Base-by-base conservation (phyloP, 106 monocot genomes). In the Dendrobium officinale region DNA sequence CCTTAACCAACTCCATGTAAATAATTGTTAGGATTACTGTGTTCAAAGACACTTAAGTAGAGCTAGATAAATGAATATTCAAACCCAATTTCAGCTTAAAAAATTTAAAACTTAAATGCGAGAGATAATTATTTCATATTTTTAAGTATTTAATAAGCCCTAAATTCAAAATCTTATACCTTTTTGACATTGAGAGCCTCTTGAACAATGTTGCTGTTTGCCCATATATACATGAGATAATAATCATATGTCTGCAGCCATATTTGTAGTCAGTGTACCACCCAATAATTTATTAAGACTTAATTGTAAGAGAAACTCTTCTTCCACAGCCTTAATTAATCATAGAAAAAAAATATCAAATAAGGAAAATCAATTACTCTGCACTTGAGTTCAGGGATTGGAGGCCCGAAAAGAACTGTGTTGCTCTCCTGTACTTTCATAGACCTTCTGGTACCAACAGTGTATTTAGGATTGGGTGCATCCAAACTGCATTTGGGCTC, bases 401-500 rank as follows among this genome's bases (percentile, higher is more conserved):
- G 24, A 6, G 64, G 64, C 22, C 64, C 8, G 0, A 19, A 66
- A 66, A 26, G 64, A 24, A 24, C 26, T 5, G n/a, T 66, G 64
- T 66, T 66, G 64, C 26, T 66, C 22, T 61, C 18, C 64, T 66
- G 64, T 5, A 66, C 5, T 3, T 2, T 37, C 6, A 5, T 66
- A 66, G 26, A 26, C 51, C 51, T 51, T 51, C 51, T 51, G 3
- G 15, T 3, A 70, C 6, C 70, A 26, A 1, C 70, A 7, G 9
- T 9, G 33, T 29, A 11, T 33, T 33, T 33, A 31, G 33, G 70
- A 11, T 31, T 26, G 70, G 31, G 70, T 9, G 70, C 9, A 29
- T 31, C 70, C 7, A 70, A 70, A 24, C 31, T 70, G 70, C 70
- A 70, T 70, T 70, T 70, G 33, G 70, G 70, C 70, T 70, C 70